Percentiles rank a stretch among this genome's conserved stretches.
These are phyloP conservation scores for Tylopilus subfusipes DNA, from an alignment of 768 basidiomycete genomes.

Conservation along the genomic window DNA sequence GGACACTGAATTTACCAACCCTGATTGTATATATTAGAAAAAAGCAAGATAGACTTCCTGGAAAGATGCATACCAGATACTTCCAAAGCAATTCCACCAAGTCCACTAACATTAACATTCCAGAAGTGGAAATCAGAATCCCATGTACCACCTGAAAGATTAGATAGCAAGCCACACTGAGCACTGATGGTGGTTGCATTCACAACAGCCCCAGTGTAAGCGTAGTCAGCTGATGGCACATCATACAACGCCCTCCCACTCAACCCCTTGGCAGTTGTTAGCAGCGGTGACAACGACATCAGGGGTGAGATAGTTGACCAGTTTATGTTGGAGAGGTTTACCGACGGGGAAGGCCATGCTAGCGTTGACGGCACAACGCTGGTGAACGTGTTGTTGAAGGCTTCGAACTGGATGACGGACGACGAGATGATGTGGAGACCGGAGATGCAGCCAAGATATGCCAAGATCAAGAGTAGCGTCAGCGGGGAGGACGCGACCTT, in stretches of 20 bases:
- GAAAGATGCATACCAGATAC: no score
- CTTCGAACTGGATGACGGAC: background rate
- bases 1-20: no score
- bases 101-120: no score
- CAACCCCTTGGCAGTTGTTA: slow-evolving; percentile 11
- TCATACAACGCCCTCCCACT: slow-evolving; percentile 16
- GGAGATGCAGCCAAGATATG: slow-evolving; percentile 1
- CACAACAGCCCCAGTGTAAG: slow-evolving; percentile 10
- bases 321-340: background rate
- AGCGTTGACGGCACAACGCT: background rate
- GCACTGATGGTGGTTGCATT: slow-evolving; percentile 17
- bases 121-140: no score
- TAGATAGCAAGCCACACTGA: slow-evolving; percentile 15
- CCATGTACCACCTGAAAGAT: background rate
- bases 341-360: background rate
- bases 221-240: background rate
- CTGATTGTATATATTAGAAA: no score
- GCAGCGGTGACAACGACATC: background rate
- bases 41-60: no score
- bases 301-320: background rate
- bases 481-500: slow-evolving; percentile 6
- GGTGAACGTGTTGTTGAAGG: background rate
- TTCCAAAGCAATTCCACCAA: background rate
- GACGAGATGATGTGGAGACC: slow-evolving; percentile 18
- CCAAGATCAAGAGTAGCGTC: slow-evolving; percentile 3